Percentiles rank a stretch among this genome's conserved stretches.
phyloP scores from a whole-genome alignment of 2,329 filamentous ascomycete species.

The Neoarthrinium moseri region DNA sequence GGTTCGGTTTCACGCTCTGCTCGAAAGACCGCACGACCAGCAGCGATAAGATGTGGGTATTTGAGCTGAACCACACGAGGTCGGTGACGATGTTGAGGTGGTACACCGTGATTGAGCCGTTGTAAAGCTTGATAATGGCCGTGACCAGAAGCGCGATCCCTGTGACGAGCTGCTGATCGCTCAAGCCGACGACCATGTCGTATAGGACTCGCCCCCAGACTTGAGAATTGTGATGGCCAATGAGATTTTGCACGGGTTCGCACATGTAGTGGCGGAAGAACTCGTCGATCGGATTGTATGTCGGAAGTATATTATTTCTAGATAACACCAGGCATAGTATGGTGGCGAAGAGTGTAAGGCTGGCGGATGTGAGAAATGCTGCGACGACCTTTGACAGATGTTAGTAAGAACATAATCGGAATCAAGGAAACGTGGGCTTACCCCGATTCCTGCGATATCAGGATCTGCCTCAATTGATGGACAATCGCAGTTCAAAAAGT shows the following conservation, averaged over 20 bases:
- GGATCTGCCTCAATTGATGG: not conserved
- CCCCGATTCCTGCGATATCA: not conserved
- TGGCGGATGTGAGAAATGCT: not conserved
- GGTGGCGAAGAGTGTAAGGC: not conserved
- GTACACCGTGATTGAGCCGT: constrained; percentile 18
- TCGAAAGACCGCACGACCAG: constrained; percentile 11
- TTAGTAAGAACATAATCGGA: not conserved
- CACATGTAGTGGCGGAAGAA: not conserved
- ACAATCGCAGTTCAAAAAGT: not conserved
- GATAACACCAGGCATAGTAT: not conserved
- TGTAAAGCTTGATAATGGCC: constrained; percentile 13
- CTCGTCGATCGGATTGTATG: not conserved
- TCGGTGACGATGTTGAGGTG: constrained; percentile 23
- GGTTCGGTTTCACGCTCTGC: constrained; percentile 16
- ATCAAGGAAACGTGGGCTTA: not conserved
- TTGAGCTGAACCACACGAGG: constrained; percentile 22
- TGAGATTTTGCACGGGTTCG: not conserved
- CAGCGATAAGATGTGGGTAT: constrained; percentile 18
- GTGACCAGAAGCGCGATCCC: constrained; percentile 18
- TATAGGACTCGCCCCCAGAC: not conserved
- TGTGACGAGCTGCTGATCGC: constrained; percentile 23
- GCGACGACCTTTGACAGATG: not conserved
- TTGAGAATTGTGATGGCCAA: not conserved
- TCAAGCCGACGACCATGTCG: constrained; percentile 19
- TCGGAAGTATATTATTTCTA: not conserved